Base-by-base conservation (phyloP, 2,329 filamentous ascomycete genomes). In the Aspergillus sojae region DNA sequence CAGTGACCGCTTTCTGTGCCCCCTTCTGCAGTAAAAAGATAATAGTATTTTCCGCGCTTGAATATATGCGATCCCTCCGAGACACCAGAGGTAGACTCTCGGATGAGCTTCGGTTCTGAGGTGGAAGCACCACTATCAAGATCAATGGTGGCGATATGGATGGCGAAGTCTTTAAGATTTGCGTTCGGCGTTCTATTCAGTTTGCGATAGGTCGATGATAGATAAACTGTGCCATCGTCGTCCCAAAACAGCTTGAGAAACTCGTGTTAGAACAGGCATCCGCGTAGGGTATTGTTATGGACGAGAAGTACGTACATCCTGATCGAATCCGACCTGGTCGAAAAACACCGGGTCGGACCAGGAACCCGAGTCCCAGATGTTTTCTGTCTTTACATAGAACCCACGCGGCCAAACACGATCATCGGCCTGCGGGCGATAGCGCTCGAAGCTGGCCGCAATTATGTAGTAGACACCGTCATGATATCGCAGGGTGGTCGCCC, bases 1-100 rank as follows among this genome's bases (percentile, higher is more conserved):
- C 86, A 84, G 68, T 91, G 88, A 0, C 84, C 81, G 63, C 86
- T 87, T 5, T 83, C 87, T 0, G 85, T 87, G 3, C 85, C 85
- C 43, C 84, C 84, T 72, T 87, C 85, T 0, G 84, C 83, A 0
- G 81, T 82, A 21, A 86, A 74, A 2, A 86, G 74, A 63, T 86
- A 87, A 67, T 85, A 86, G 64, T 79, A 86, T 0, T 74, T 78
- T 26, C 84, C 83, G 36, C 81, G 82, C 48, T 77, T 79, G 69
- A 84, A 84, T 30, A 88, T 80, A 56, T 87, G 85, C 0, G 86
- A 85, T 0, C 85, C 86, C 66, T 87, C 86, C 0, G 85, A 70
- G 4, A 77, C 70, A 74, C 71, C 80, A 68, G 65, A 78, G 59
- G 57, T 72, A 3, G 83, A 84, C 30, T 81, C 81, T 73, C 83